phyloP scores from a whole-genome alignment of 768 basidiomycete species.

The Hygrophoropsis aurantiaca region DNA sequence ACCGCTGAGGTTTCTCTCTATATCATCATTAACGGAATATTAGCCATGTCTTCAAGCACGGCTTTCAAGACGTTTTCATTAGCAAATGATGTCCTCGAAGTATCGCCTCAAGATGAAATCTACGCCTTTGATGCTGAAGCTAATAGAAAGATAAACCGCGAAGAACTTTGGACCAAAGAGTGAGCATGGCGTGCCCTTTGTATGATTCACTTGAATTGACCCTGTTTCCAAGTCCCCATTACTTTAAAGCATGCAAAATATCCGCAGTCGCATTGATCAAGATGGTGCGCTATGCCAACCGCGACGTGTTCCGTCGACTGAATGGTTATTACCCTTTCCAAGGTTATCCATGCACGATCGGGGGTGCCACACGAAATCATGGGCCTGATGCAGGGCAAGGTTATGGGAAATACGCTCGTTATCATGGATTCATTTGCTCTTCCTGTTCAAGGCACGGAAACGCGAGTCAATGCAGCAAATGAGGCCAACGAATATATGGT shows the following conservation, averaged over 20 bases:
- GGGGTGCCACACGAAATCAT: constrained; percentile 99
- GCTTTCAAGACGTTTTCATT: constrained; percentile 76
- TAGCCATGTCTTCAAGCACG: constrained; percentile 44
- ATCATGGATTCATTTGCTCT: constrained; percentile 97
- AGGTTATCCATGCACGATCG: constrained; percentile 98
- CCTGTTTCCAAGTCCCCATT: constrained; percentile 55
- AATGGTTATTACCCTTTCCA: constrained; percentile 21
- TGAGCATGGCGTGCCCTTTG: constrained; percentile 24
- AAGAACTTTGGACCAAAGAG: constrained; percentile 88
- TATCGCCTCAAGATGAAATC: constrained; percentile 78
- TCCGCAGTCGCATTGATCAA: constrained; percentile 94
- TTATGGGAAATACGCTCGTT: constrained; percentile 72
- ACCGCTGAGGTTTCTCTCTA: too few species aligned
- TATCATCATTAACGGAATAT: too few species aligned
- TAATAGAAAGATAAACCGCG: constrained; percentile 64
- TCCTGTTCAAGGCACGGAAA: constrained; percentile 97
- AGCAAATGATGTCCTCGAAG: constrained; percentile 65
- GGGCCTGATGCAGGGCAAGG: constrained; percentile 99
- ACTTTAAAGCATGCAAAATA: constrained; percentile 90
- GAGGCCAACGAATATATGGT: constrained; percentile 99
- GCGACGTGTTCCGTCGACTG: background rate
- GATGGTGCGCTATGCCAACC: constrained; percentile 57
- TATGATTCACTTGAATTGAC: constrained; percentile 3
- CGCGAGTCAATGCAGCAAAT: constrained; percentile 92
- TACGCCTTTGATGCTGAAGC: constrained; percentile 71